phyloP scores from a whole-genome alignment of 768 basidiomycete species.

The Leccinellum rugosiceps region DNA sequence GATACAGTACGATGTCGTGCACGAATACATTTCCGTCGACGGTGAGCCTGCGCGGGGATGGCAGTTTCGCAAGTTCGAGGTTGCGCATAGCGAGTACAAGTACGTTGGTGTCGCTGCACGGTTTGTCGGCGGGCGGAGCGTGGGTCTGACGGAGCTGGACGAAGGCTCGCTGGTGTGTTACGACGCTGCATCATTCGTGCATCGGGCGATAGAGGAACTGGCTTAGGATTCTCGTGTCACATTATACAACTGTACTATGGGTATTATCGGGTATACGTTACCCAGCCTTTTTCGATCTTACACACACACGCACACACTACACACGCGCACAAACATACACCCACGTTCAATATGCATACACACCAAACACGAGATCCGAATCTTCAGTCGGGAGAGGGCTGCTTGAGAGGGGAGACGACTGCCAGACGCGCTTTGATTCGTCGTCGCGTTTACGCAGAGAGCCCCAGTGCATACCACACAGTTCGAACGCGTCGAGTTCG shows the following conservation, averaged over 20 bases:
- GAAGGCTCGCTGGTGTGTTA: slow-evolving; percentile 43
- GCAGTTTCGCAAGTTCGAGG: slow-evolving; percentile 62
- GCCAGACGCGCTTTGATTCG: slow-evolving; percentile 49
- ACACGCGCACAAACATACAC: neutral
- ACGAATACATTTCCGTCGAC: slow-evolving; percentile 57
- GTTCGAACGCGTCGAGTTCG: slow-evolving; percentile 64
- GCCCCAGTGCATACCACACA: slow-evolving; percentile 75
- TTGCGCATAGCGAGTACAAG: slow-evolving; percentile 44
- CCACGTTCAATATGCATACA: neutral
- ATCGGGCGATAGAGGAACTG: slow-evolving; percentile 44
- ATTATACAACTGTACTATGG: slow-evolving; percentile 16
- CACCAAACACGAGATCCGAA: slow-evolving; percentile 25
- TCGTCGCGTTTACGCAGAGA: slow-evolving; percentile 46
- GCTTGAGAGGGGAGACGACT: slow-evolving; percentile 44
- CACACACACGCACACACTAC: neutral
- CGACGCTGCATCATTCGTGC: slow-evolving; percentile 48
- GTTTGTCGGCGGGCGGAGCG: slow-evolving; percentile 43
- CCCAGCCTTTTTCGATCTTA: neutral
- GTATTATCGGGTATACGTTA: slow-evolving; percentile 15
- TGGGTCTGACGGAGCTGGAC: slow-evolving; percentile 31
- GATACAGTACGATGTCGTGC: slow-evolving; percentile 62
- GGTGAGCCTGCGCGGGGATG: slow-evolving; percentile 55
- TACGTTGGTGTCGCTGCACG: slow-evolving; percentile 71
- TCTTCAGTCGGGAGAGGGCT: slow-evolving; percentile 30
- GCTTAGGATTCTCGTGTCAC: slow-evolving; percentile 15